Conservation (phyloP, 2,329 filamentous ascomycete species). For the Penicillium sp. region DNA sequence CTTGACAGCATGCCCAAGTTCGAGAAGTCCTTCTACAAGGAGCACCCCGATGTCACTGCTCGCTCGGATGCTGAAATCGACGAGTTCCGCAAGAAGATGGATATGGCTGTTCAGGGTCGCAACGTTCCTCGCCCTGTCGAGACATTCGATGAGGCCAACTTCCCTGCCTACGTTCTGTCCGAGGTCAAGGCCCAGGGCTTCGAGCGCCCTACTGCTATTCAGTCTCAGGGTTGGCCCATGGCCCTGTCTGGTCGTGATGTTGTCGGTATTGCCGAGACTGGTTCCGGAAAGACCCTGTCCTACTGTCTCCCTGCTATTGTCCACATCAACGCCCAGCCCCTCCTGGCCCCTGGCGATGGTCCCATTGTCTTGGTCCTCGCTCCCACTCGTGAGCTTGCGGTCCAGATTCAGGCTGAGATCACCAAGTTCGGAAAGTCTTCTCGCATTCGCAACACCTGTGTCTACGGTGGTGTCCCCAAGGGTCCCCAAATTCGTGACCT, state of each 20-base stretch:
- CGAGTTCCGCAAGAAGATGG: slow-evolving; percentile 79
- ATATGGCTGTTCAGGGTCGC: slow-evolving; percentile 77
- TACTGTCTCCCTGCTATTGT: slow-evolving; percentile 98
- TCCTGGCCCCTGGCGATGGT: slow-evolving; percentile 90
- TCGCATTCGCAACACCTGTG: slow-evolving; percentile 96
- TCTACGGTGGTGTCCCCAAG: slow-evolving; percentile 98
- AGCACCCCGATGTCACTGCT: slow-evolving; percentile 73
- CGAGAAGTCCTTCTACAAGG: slow-evolving; percentile 99
- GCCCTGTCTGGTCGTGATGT: slow-evolving; percentile 96
- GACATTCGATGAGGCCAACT: slow-evolving; percentile 96
- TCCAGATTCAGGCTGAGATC: slow-evolving; percentile 98
- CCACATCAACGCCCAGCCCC: slow-evolving; percentile 98
- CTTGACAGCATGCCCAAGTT: slow-evolving; percentile 82
- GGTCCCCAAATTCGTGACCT: slow-evolving; percentile 96
- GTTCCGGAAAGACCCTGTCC: slow-evolving; percentile 97
- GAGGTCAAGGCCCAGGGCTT: slow-evolving; percentile 99
- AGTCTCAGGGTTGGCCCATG: slow-evolving; percentile 99
- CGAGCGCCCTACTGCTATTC: slow-evolving; percentile 88
- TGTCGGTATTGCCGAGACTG: slow-evolving; percentile 98
- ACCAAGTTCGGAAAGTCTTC: slow-evolving; percentile 98
- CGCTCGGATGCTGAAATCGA: slow-evolving; percentile 80
- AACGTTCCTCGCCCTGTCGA: slow-evolving; percentile 92
- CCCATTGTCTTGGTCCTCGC: slow-evolving; percentile 96
- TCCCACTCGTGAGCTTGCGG: slow-evolving; percentile 94
- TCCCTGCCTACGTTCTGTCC: slow-evolving; percentile 95